Evolutionary conservation across 1,284 basidiomycete species (phyloP).

Genomic region (Ustilago cynodontis): DNA sequence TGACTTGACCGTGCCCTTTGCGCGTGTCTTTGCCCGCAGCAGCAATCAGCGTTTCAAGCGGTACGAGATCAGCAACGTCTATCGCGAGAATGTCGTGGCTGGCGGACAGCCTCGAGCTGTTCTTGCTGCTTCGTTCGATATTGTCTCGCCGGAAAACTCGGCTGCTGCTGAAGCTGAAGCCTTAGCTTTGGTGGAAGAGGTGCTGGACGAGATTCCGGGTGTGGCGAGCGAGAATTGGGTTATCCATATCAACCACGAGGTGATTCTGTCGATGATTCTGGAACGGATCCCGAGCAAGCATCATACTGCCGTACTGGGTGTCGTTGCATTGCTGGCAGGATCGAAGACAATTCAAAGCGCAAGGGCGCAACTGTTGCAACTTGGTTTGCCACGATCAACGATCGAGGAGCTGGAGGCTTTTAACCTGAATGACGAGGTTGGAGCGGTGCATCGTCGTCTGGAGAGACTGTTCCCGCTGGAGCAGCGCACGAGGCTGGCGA

Average conservation of each 20-base stretch:
- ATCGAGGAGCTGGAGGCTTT: constrained; percentile 67
- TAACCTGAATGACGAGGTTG: constrained; percentile 59
- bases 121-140: constrained; percentile 69
- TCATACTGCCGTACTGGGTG: constrained; percentile 50
- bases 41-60: constrained; percentile 86
- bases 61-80: constrained; percentile 77
- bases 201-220: constrained; percentile 66
- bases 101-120: constrained; percentile 70
- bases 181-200: constrained; percentile 63
- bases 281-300: constrained; percentile 63
- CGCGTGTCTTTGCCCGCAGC: constrained; percentile 82
- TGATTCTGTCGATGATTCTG: constrained; percentile 58
- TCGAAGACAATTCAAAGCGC: constrained; percentile 52
- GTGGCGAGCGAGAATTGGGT: constrained; percentile 62
- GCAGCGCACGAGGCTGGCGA: constrained; percentile 58
- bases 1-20: constrained; percentile 79
- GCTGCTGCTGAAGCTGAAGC: constrained; percentile 69
- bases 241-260: constrained; percentile 66
- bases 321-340: constrained; percentile 47
- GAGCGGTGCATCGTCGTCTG: constrained; percentile 46
- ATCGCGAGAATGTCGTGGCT: constrained; percentile 68
- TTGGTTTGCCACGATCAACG: constrained; percentile 57
- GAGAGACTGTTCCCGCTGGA: constrained; percentile 56
- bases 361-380: constrained; percentile 53
- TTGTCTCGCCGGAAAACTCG: constrained; percentile 67